Evolutionary conservation across 371 early-diverging fungal species (phyloP).

Genomic region (Choanephora cucurbitarum): DNA sequence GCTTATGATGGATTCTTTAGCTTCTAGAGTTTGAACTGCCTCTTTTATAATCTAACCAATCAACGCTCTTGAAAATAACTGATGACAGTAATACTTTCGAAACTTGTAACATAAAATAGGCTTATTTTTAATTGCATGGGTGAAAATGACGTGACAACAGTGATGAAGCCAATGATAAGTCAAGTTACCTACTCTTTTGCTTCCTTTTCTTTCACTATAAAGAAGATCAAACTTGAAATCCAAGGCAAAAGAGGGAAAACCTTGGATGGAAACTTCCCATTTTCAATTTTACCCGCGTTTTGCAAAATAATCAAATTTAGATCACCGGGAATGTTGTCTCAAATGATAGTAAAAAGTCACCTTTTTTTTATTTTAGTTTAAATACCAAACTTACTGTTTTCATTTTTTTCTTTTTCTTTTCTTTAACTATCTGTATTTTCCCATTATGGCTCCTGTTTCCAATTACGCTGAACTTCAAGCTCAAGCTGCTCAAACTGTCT

Average conservation of each 20-base stretch:
- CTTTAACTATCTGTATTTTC: conserved; percentile 4
- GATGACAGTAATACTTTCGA: too few species aligned
- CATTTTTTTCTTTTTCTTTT: conserved; percentile 15
- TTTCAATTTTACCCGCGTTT: conserved; percentile 14
- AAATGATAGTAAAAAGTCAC: conserved; percentile 1
- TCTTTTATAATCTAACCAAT: too few species aligned
- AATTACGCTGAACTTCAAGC: conserved; percentile 34
- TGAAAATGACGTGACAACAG: too few species aligned
- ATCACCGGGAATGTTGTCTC: conserved; percentile 9
- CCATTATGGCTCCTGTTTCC: conserved; percentile 14
- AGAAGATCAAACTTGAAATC: neutral
- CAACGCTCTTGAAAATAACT: too few species aligned
- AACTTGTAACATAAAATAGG: too few species aligned
- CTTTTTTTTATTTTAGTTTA: conserved; percentile 6
- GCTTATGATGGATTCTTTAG: too few species aligned
- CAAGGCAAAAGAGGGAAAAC: conserved; percentile 6
- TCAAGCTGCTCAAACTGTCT: conserved; percentile 43
- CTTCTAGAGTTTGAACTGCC: too few species aligned
- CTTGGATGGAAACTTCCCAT: conserved; percentile 10
- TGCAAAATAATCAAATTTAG: conserved; percentile 6
- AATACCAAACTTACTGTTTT: conserved; percentile 2
- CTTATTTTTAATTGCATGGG: too few species aligned
- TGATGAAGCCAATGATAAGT: too few species aligned
- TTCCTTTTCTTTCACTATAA: neutral
- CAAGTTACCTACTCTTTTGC: too few species aligned